Conservation (phyloP, 257 asterid genomes). For the Gentiana macrophylla region DNA sequence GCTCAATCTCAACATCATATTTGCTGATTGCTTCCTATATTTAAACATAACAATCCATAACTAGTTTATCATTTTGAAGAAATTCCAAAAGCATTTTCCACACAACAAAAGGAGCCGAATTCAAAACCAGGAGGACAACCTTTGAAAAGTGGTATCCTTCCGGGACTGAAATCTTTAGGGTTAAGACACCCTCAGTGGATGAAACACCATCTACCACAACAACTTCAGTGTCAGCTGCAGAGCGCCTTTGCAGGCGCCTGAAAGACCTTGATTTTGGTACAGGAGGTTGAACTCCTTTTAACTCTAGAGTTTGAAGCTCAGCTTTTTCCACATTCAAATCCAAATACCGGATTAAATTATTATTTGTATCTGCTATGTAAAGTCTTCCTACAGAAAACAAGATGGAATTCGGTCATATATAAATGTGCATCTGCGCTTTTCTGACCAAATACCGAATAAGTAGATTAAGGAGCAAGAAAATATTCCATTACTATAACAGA, state of each 20-base stretch:
- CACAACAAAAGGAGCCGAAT: neutral
- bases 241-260: slow-evolving; percentile 82
- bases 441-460: too few relatives aligned
- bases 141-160: slow-evolving; percentile 93
- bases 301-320: slow-evolving; percentile 56
- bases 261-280: slow-evolving; percentile 54
- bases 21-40: slow-evolving; percentile 88
- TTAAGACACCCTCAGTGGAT: slow-evolving; percentile 53
- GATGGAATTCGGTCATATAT: slow-evolving; percentile 9
- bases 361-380: slow-evolving; percentile 91
- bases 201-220: slow-evolving; percentile 57
- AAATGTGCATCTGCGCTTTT: neutral
- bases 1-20: slow-evolving; percentile 62
- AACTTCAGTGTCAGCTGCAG: slow-evolving; percentile 50
- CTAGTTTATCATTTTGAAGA: neutral
- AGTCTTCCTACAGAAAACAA: slow-evolving; percentile 48
- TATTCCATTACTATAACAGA: neutral
- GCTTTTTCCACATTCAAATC: slow-evolving; percentile 47
- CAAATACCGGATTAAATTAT: slow-evolving; percentile 64
- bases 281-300: slow-evolving; percentile 79
- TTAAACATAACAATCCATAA: slow-evolving; percentile 1
- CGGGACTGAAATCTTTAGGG: slow-evolving; percentile 52
- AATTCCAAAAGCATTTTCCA: neutral
- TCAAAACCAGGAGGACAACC: slow-evolving; percentile 46
- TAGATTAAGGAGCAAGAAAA: slow-evolving; percentile 1